Conservation (phyloP, 1,139 yeast species). For the Scheffersomyces quercinus region DNA sequence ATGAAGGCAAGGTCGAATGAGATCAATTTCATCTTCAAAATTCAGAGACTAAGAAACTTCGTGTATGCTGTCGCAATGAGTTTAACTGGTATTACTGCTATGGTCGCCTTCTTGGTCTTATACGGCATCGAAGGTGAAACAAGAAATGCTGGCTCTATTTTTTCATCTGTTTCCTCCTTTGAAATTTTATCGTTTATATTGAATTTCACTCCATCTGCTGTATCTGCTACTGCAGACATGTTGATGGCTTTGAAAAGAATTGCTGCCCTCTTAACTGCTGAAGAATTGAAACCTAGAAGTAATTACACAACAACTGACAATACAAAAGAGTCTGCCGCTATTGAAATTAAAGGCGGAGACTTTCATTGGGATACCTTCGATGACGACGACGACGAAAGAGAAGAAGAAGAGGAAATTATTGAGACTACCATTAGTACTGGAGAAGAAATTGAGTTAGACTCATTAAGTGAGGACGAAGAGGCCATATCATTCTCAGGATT, state of each 20-base stretch:
- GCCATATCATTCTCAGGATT: slow-evolving; percentile 15
- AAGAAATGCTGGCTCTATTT: slow-evolving; percentile 64
- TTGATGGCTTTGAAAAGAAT: slow-evolving; percentile 60
- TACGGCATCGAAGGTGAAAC: slow-evolving; percentile 46
- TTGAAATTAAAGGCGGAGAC: slow-evolving; percentile 51
- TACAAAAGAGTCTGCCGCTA: slow-evolving; percentile 31
- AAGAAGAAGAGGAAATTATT: slow-evolving; percentile 8
- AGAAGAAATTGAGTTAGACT: slow-evolving; percentile 1
- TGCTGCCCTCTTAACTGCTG: slow-evolving; percentile 45
- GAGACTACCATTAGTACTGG: slow-evolving; percentile 1
- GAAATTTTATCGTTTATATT: slow-evolving; percentile 50
- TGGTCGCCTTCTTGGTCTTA: slow-evolving; percentile 69
- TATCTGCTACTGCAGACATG: slow-evolving; percentile 67
- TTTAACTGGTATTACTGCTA: slow-evolving; percentile 64
- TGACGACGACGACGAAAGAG: slow-evolving; percentile 19
- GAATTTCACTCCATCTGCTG: slow-evolving; percentile 66
- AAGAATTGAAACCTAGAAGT: slow-evolving; percentile 20
- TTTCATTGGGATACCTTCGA: slow-evolving; percentile 66
- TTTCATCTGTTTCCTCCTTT: slow-evolving; percentile 75
- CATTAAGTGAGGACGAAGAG: neutral
- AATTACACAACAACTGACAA: slow-evolving; percentile 2
- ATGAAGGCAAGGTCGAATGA: slow-evolving; percentile 47
- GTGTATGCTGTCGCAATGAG: slow-evolving; percentile 56
- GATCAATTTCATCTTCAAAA: slow-evolving; percentile 43
- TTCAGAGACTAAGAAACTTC: slow-evolving; percentile 57